Evolutionary conservation across 306 rosid species (phyloP), one percentile per base, ranked within the genome.

Genomic region (Castanea crenata): DNA sequence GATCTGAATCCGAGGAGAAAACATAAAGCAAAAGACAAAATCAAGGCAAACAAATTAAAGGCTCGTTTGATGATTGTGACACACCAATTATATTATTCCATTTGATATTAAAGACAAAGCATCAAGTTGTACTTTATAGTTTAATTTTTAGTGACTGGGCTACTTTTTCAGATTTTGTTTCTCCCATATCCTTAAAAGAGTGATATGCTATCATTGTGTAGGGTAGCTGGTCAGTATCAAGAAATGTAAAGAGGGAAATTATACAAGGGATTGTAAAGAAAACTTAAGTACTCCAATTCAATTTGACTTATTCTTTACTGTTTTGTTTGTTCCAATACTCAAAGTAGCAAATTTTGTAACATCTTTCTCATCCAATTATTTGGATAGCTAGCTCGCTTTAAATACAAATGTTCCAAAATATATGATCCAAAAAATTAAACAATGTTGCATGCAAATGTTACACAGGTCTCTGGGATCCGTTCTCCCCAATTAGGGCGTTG

Each of bases 401-500:
- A 62, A 62, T 13, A 0, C 29, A 27, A 5, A 29, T 62, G 19
- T 27, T 29, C 1, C 27, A 25, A 25, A 25, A 25, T 25, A 25
- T 25, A 25, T 25, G 27, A 25, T 25, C 27, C 27, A 25, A 13
- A 62, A 0, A 62, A 25, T 32, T 11, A 27, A 62, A 15, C 6
- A 5, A 25, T 41, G 11, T 38, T 35, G 9, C 2, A 7, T 5
- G 3, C 7, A 23, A 1, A 4, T 2, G 2, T 19, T 62, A 51
- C 67, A 46, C 75, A 92, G 98, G 97, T 9, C 31, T 92, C 13
- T 65, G 92, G 69, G 98, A 94, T 49, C 93, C 97, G 0, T 59
- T 91, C 82, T 89, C 92, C 32, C 92, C 97, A 7, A 87, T 89
- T 93, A 89, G 92, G 73, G 88, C 94, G 18, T 88, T 94, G 97